A percentile compares a stretch with the other conserved stretches of the same genome.
Evolutionary conservation across 2,329 filamentous ascomycete species (phyloP).

Genomic region (Davidsoniella virescens): DNA sequence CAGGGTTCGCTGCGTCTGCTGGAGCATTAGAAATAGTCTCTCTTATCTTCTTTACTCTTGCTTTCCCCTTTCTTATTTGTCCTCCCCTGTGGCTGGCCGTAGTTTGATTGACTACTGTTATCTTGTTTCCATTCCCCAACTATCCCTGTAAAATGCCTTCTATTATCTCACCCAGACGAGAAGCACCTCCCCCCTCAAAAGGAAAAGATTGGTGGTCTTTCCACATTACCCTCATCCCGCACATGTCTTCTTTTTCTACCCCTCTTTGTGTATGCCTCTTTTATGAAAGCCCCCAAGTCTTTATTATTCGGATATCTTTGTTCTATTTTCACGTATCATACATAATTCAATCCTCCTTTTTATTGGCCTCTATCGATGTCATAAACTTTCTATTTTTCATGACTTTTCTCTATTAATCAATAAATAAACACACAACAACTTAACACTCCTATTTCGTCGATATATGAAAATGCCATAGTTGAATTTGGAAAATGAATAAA

Average conservation of each 20-base stretch:
- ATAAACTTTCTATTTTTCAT: too few relatives aligned
- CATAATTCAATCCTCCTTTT: background rate
- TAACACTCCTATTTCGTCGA: too few relatives aligned
- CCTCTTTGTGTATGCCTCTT: background rate
- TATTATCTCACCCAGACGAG: too few relatives aligned
- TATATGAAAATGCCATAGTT: too few relatives aligned
- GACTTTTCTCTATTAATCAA: too few relatives aligned
- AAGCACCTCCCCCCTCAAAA: too few relatives aligned
- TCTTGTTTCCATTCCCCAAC: background rate
- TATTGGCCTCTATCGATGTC: background rate
- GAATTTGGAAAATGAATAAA: too few relatives aligned
- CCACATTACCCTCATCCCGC: background rate
- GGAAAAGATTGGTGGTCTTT: too few relatives aligned
- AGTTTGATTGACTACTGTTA: too few relatives aligned
- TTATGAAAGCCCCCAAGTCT: background rate
- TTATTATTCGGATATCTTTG: background rate
- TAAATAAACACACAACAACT: too few relatives aligned
- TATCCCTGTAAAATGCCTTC: background rate
- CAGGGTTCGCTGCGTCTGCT: constrained; percentile 78
- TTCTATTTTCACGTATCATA: background rate
- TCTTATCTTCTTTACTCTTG: background rate
- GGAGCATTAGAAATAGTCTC: constrained; percentile 35
- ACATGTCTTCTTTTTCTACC: background rate
- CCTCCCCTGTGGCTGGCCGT: background rate
- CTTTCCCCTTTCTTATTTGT: background rate